Evolutionary conservation across 768 basidiomycete genomes (phyloP), one percentile per base, ranked within the genome.

Genomic region (Leccinum aurantiacum): DNA sequence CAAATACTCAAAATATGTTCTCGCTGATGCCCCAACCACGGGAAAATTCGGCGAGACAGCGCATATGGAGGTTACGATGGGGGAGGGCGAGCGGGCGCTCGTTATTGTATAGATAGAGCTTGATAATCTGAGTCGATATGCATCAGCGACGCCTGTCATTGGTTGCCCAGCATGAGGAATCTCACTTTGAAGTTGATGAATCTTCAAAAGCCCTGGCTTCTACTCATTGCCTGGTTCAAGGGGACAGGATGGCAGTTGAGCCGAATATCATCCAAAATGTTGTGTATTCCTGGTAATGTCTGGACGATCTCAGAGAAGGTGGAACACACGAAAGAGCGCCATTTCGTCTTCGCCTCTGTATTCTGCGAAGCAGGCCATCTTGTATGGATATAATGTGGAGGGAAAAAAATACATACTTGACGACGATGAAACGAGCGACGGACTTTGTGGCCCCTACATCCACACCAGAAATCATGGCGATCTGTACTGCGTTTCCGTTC

Each of bases 171-270:
- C 27, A 25, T 15, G 11, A 33, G 33, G 1, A 41, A 9, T 61
- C 75, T 58, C 61, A 92, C 95, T 79, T 97, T 95, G 70, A 97
- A 79, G 60, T 88, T 91, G 62, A 98, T 88, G 93, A 91, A 70
- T 99, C 97, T 0, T 93, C 94, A 2, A 98, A 81, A 2, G 98
- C 97, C 73, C 95, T 97, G 3, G 96, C 96, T 73, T 99, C 97
- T 15, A 95, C 95, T 96, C 96, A 98, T 31, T 96, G 83, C 71
- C 98, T 99, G 2, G 95, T 98, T 9, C 96, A 84, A 6, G 95
- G 94, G 1, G 91, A 92, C 8, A 97, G 77, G 53, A 91, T 89
- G 5, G 87, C 86, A 2, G 89, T 90, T 7, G 93, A 93, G 3
- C 88, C 86, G 69, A 98, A 96, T 90, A 97, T 94, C 58, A 89